These are phyloP conservation scores for Lantana camara DNA, from an alignment of 257 asterid species.

Conservation along the genomic window DNA sequence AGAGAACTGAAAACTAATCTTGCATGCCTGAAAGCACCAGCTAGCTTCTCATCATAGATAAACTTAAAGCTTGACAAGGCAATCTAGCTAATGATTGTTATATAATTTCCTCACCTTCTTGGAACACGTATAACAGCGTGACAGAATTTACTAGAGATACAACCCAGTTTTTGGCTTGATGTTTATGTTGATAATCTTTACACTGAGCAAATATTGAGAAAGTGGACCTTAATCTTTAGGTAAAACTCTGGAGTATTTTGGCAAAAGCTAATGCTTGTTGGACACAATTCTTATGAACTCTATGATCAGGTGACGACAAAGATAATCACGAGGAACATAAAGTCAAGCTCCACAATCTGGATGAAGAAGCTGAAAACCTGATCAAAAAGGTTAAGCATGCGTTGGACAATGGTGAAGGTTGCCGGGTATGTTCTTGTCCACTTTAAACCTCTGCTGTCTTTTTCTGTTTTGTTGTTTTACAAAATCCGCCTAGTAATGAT, in stretches of 20 bases:
- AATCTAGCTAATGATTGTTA: neutral
- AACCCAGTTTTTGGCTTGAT: neutral
- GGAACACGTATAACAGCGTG: neutral
- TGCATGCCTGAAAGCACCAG: neutral
- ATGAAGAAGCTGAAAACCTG: slow-evolving; percentile 79
- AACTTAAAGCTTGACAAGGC: neutral
- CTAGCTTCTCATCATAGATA: neutral
- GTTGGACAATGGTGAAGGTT: slow-evolving; percentile 84
- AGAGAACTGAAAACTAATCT: neutral
- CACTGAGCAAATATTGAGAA: neutral
- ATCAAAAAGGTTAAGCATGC: slow-evolving; percentile 90
- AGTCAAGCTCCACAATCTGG: slow-evolving; percentile 67
- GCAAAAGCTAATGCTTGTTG: slow-evolving; percentile 3
- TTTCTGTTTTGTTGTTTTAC: neutral
- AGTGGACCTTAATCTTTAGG: slow-evolving; percentile 13
- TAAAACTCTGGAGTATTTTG: slow-evolving; percentile 14
- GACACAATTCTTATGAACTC: slow-evolving; percentile 19
- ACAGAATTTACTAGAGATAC: neutral
- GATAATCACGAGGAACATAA: slow-evolving; percentile 68
- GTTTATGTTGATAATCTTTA: slow-evolving; percentile 3
- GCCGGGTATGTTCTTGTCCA: slow-evolving; percentile 63
- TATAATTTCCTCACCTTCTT: neutral
- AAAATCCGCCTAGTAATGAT: neutral
- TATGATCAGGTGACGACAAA: slow-evolving; percentile 69
- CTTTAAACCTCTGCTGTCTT: neutral